phyloP scores from a whole-genome alignment of 805 yeast species.

The Hanseniaspora vineae region DNA sequence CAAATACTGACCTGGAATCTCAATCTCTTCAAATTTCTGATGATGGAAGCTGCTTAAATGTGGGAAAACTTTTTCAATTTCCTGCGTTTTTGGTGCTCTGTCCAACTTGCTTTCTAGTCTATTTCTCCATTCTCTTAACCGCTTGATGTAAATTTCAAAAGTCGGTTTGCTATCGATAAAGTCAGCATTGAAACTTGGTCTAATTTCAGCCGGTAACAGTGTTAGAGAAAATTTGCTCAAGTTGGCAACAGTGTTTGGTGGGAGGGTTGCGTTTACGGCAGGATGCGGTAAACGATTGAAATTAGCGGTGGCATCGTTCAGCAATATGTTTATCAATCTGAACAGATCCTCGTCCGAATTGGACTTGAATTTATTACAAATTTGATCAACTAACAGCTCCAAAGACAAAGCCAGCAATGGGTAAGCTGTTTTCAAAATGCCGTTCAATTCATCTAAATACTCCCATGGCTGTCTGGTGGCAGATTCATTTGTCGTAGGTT shows the following conservation, averaged over 20 bases:
- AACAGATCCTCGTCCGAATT: constrained; percentile 94
- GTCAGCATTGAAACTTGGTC: constrained; percentile 85
- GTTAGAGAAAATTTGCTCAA: constrained; percentile 85
- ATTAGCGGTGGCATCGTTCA: constrained; percentile 88
- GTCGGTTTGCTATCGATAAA: constrained; percentile 79
- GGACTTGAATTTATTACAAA: constrained; percentile 83
- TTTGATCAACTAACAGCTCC: constrained; percentile 92
- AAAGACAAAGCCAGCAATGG: constrained; percentile 85
- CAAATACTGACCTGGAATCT: constrained; percentile 92
- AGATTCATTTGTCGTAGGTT: constrained; percentile 6
- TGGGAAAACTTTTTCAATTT: constrained; percentile 83
- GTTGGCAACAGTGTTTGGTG: constrained; percentile 83
- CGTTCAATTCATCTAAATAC: constrained; percentile 84
- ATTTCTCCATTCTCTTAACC: constrained; percentile 84
- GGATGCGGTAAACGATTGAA: constrained; percentile 79
- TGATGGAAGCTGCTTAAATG: constrained; percentile 95
- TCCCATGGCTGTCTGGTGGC: constrained; percentile 78
- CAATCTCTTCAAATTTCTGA: constrained; percentile 95
- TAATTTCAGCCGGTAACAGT: constrained; percentile 75
- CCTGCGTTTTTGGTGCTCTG: constrained; percentile 64
- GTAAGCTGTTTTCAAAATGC: constrained; percentile 89
- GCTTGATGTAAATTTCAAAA: constrained; percentile 71
- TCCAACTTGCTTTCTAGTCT: constrained; percentile 86
- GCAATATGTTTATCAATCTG: constrained; percentile 77
- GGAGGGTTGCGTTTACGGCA: constrained; percentile 74